A percentile compares a stretch with the other conserved stretches of the same genome.
Evolutionary conservation across 768 basidiomycete species (phyloP).

Genomic region (Boletus subcaerulescens): DNA sequence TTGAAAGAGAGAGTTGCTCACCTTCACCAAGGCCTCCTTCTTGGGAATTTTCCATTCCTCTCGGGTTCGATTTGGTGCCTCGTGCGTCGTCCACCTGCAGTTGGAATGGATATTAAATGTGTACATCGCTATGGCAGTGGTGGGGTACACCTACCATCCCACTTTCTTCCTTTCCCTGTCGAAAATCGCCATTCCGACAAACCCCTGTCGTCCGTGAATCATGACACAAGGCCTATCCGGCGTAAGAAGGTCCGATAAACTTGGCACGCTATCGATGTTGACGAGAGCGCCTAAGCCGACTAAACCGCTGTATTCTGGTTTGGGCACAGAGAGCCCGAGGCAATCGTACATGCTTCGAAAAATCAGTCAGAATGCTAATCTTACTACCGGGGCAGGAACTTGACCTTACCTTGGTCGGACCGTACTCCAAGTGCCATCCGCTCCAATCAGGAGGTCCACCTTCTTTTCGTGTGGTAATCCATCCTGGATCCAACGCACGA

Average conservation of each 20-base stretch:
- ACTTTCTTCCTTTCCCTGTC: conserved; percentile 25
- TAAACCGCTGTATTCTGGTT: conserved; percentile 30
- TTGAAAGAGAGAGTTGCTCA: neutral
- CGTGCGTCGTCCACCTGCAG: conserved; percentile 30
- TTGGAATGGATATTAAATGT: neutral
- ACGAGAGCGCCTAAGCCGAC: conserved; percentile 23
- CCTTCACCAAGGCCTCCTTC: conserved; percentile 20
- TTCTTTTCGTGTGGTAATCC: conserved; percentile 20
- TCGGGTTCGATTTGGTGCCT: conserved; percentile 23
- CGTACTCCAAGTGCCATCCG: conserved; percentile 32
- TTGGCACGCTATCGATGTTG: conserved; percentile 17
- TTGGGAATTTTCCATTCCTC: conserved; percentile 30
- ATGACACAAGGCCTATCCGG: conserved; percentile 27
- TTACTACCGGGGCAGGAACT: neutral
- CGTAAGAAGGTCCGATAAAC: conserved; percentile 18
- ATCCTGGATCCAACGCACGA: conserved; percentile 26
- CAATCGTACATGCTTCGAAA: conserved; percentile 21
- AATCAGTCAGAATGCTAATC: neutral
- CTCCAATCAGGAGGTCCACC: conserved; percentile 31
- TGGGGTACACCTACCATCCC: conserved; percentile 19
- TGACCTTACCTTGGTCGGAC: conserved; percentile 22
- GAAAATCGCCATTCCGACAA: conserved; percentile 27
- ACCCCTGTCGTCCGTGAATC: conserved; percentile 27
- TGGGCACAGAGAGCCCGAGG: conserved; percentile 17
- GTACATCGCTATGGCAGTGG: neutral